Percentiles rank a stretch among this genome's conserved stretches.
phyloP scores from a whole-genome alignment of 352 stramenopile species.

The Globisporangium splendens region DNA sequence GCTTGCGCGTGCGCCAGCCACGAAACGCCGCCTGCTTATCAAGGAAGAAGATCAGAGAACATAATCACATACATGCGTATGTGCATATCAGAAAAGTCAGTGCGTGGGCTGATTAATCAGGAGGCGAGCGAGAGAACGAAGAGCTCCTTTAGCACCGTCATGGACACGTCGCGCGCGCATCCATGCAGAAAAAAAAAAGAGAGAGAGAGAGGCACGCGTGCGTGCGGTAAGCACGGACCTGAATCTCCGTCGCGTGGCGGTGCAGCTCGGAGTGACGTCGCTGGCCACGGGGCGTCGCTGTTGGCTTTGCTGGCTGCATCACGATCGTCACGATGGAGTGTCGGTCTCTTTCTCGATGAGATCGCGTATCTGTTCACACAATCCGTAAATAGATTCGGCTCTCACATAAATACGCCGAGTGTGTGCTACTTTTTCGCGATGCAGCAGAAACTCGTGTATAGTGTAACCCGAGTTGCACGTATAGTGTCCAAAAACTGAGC shows the following conservation, averaged over 20 bases:
- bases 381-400: not conserved
- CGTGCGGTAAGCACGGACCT: constrained; percentile 11
- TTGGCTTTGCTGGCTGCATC: not conserved
- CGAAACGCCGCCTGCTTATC: constrained; percentile 40
- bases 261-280: constrained; percentile 11
- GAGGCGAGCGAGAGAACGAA: not conserved
- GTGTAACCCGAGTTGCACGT: too few species aligned
- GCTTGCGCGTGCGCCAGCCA: constrained; percentile 42
- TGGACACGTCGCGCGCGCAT: not conserved
- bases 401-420: not conserved
- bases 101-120: constrained; percentile 2
- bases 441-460: too few species aligned
- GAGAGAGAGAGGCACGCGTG: not conserved
- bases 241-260: constrained; percentile 22
- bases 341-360: not conserved
- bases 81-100: constrained; percentile 1
- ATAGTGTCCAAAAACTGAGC: too few species aligned
- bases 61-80: not conserved
- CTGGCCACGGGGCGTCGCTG: not conserved
- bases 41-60: not conserved
- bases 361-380: not conserved
- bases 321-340: not conserved
- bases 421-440: too few species aligned
- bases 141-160: not conserved
- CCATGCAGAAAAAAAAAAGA: not conserved